A percentile compares a stretch with the other conserved stretches of the same genome.
Conservation (phyloP, 345 rosid species). For the Carallia pectinifolia region DNA sequence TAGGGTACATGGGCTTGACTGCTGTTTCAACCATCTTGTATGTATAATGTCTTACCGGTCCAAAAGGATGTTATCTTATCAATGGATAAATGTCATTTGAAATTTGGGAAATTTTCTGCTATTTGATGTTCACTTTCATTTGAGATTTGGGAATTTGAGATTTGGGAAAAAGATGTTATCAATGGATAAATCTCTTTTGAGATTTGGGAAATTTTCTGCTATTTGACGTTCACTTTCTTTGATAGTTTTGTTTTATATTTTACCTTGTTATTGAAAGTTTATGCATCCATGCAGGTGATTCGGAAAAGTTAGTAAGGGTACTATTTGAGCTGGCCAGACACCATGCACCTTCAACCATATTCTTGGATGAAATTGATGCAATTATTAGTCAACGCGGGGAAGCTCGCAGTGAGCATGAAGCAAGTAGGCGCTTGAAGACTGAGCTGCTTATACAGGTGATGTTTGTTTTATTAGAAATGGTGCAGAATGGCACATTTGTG, state of each 20-base stretch:
- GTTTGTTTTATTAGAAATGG: slow-evolving; percentile 15
- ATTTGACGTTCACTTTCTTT: too few relatives aligned
- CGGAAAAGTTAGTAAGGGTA: slow-evolving; percentile 89
- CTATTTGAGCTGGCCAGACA: slow-evolving; percentile 96
- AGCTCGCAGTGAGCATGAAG: slow-evolving; percentile 96
- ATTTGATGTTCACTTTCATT: too few relatives aligned
- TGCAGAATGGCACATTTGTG: background rate
- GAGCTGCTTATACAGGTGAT: slow-evolving; percentile 96
- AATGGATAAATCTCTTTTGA: too few relatives aligned
- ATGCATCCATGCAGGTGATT: slow-evolving; percentile 67
- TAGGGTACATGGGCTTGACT: too few relatives aligned
- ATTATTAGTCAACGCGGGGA: slow-evolving; percentile 97
- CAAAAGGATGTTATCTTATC: too few relatives aligned
- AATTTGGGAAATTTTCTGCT: too few relatives aligned
- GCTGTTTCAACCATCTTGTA: too few relatives aligned
- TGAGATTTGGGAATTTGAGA: too few relatives aligned
- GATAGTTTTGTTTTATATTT: background rate
- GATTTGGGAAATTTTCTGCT: too few relatives aligned
- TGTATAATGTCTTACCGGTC: too few relatives aligned
- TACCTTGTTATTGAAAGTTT: background rate
- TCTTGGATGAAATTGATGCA: slow-evolving; percentile 96
- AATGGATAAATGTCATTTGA: too few relatives aligned
- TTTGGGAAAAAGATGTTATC: too few relatives aligned
- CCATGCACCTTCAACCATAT: slow-evolving; percentile 94
- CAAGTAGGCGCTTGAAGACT: slow-evolving; percentile 96